A percentile compares a stretch with the other conserved stretches of the same genome.
Evolutionary conservation across 345 rosid genomes (phyloP).

Genomic region (Xanthoceras sorbifolium): DNA sequence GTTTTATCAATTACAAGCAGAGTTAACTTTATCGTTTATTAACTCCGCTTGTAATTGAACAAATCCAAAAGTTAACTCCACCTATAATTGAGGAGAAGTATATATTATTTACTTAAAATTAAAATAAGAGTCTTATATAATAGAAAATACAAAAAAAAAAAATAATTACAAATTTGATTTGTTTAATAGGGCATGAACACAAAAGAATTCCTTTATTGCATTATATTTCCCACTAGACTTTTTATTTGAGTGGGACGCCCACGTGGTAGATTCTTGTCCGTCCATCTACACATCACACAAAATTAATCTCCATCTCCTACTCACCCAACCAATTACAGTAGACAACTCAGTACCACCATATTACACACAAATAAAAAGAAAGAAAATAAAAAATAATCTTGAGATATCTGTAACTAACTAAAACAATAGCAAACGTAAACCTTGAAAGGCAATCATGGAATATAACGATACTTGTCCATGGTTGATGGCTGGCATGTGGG

Average conservation of each 20-base stretch:
- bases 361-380: conserved; percentile 8
- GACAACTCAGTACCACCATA: conserved; percentile 24
- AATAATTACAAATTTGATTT: conserved; percentile 20
- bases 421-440: not conserved
- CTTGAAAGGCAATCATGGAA: conserved; percentile 15
- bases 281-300: conserved; percentile 17
- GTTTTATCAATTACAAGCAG: too few species aligned
- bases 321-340: conserved; percentile 15
- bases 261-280: conserved; percentile 6
- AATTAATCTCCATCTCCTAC: conserved; percentile 8
- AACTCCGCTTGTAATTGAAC: too few species aligned
- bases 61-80: too few species aligned
- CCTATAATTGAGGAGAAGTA: too few species aligned
- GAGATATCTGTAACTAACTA: conserved; percentile 13
- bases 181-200: not conserved
- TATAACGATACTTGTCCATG: not conserved
- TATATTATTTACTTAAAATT: too few species aligned
- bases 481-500: not conserved
- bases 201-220: conserved; percentile 20
- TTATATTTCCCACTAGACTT: conserved; percentile 14
- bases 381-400: not conserved
- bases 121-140: too few species aligned
- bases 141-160: too few species aligned
- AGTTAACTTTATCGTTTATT: too few species aligned
- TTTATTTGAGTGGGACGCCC: conserved; percentile 27